Conservation (phyloP, 192 early-diverging fungal genomes). For the Dissophora ornata region DNA sequence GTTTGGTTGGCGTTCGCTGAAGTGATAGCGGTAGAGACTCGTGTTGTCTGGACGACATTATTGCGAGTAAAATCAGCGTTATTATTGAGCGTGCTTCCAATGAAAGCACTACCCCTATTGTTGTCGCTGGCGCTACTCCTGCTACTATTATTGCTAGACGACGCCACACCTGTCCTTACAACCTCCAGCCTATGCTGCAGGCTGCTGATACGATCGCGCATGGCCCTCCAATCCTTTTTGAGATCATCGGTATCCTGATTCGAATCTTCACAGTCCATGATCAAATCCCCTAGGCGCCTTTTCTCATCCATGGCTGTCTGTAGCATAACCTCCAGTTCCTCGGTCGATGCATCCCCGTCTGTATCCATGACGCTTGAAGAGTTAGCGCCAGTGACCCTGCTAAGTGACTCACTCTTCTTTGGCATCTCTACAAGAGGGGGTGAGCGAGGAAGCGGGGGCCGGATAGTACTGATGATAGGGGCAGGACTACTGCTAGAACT, state of each 20-base stretch:
- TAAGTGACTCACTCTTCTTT: background rate
- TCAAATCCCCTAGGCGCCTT: conserved; percentile 33
- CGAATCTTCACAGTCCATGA: conserved; percentile 33
- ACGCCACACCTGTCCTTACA: background rate
- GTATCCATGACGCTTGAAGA: background rate
- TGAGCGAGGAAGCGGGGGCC: too few species aligned
- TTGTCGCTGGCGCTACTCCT: background rate
- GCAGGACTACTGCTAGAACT: background rate
- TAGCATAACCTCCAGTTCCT: conserved; percentile 41
- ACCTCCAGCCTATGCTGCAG: conserved; percentile 16
- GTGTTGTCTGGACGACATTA: background rate
- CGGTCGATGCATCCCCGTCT: conserved; percentile 21
- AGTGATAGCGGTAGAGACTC: background rate
- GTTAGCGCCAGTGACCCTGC: too few species aligned
- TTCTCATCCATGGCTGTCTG: conserved; percentile 43
- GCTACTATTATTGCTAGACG: background rate
- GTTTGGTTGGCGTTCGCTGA: too few species aligned
- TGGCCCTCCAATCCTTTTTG: conserved; percentile 27
- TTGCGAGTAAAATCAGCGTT: background rate
- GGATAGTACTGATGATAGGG: background rate
- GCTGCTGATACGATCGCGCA: conserved; percentile 29
- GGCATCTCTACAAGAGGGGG: background rate
- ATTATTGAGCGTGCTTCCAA: background rate
- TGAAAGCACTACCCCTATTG: too few species aligned
- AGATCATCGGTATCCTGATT: conserved; percentile 8